These are phyloP conservation scores for Spizellomyces sp. DNA, from an alignment of 192 early-diverging fungal genomes.

Conservation along the genomic window DNA sequence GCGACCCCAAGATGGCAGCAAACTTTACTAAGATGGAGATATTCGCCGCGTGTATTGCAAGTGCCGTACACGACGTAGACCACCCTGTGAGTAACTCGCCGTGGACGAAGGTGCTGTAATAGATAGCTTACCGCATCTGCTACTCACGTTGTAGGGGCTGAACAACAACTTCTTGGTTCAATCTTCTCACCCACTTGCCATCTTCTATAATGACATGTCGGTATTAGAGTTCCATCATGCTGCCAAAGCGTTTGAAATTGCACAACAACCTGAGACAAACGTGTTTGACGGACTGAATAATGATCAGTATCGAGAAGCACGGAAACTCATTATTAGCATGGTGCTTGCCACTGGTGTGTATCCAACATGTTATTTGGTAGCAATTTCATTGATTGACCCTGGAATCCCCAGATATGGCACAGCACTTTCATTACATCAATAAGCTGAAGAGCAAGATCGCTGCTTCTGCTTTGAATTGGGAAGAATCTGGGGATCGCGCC, in stretches of 20 bases:
- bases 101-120: not conserved
- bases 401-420: constrained; percentile 47
- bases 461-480: constrained; percentile 45
- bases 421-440: constrained; percentile 64
- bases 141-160: constrained; percentile 36
- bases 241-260: constrained; percentile 56
- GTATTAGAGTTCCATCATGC: constrained; percentile 63
- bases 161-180: constrained; percentile 62
- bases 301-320: constrained; percentile 47
- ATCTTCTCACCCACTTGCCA: constrained; percentile 51
- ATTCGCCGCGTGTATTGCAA: constrained; percentile 49
- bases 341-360: constrained; percentile 57
- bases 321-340: constrained; percentile 58
- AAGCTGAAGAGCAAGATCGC: constrained; percentile 62
- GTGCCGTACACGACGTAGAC: constrained; percentile 63
- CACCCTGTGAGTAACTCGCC: constrained; percentile 46
- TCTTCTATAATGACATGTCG: constrained; percentile 61
- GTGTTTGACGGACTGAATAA: constrained; percentile 48
- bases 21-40: constrained; percentile 58
- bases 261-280: constrained; percentile 40
- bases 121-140: not conserved
- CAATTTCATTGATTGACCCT: constrained; percentile 1
- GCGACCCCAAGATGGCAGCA: constrained; percentile 46
- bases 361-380: not conserved
- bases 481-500: constrained; percentile 45